Percentiles rank a stretch among this genome's conserved stretches.
These are phyloP conservation scores for Neurospora cerealis DNA, from an alignment of 495 filamentous ascomycete genomes.

Conservation along the genomic window DNA sequence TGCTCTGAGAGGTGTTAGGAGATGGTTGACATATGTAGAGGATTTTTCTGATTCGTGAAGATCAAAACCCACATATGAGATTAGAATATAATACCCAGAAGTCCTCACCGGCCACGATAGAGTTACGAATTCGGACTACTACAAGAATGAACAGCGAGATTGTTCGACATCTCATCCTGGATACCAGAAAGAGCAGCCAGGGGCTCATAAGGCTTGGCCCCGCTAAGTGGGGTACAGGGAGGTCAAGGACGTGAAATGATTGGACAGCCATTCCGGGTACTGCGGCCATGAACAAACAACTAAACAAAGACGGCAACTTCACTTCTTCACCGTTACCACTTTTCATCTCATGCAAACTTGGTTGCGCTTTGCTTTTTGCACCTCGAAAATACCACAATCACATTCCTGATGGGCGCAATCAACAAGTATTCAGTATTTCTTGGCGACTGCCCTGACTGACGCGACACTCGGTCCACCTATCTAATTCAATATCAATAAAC, in stretches of 20 bases:
- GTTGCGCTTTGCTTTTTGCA: background rate
- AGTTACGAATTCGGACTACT: background rate
- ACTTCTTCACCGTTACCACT: background rate
- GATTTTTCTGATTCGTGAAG: background rate
- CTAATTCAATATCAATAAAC: background rate
- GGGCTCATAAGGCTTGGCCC: background rate
- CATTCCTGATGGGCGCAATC: background rate
- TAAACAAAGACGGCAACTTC: background rate
- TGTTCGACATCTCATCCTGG: background rate
- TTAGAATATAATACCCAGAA: background rate
- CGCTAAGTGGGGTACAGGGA: background rate
- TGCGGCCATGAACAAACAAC: background rate
- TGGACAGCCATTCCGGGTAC: background rate
- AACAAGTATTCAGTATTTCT: background rate
- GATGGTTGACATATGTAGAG: background rate
- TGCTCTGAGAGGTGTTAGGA: constrained; percentile 36
- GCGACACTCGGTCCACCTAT: background rate
- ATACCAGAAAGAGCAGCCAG: background rate
- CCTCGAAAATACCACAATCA: background rate
- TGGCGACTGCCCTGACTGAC: background rate
- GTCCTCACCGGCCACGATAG: background rate
- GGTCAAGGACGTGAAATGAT: background rate
- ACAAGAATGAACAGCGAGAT: background rate
- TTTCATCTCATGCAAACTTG: background rate
- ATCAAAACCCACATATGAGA: background rate